Evolutionary conservation across 768 basidiomycete species (phyloP), one percentile per base, ranked within the genome.

Genomic region (Leccinellum luteum): DNA sequence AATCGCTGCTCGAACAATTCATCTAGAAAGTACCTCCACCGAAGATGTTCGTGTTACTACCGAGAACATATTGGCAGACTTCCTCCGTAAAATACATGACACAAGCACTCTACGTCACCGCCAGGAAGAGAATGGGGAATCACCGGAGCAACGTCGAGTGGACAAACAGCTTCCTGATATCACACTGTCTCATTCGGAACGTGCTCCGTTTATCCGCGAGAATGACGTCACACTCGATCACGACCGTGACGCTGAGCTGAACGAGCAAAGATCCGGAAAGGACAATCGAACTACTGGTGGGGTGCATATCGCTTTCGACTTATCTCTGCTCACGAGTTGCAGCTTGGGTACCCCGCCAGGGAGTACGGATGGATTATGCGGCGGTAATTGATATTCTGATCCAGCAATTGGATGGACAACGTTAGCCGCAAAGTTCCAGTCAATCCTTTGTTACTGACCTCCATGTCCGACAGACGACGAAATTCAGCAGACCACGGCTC

Each of bases 341-440:
- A 92, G 89, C 84, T 38, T 98, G 93, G 93, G 76, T 90, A 27
- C 95, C 94, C 17, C 97, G 96, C 3, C 93, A 98, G 75, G 95
- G 94, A 0, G 94, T 98, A 12, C 82, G 79, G 55, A 87, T 99
- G 57, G 90, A 98, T 70, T 94, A 94, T 69, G 83, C 87, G 15
- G 87, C 94, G 3, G 92, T 99, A 52, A 85, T 98, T 34, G 94
- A 98, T 67, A 98, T 96, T 61, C 75, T 99, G 47, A 86, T 98
- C 10, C 82, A 85, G 62, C 94, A 98, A 65, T 75, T 98, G 31
- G 87, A 90, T 55, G 79, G 80, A 38, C 90, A 92, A 67, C 93
- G 94, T 94, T 61, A 73, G 87, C 80, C 32, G 6, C 51, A 49
- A 58, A 30, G 30, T 31, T 32, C 30, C 50, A 34, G 55, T 30